Evolutionary conservation across 2,329 filamentous ascomycete species (phyloP).

Genomic region (Arthrinium phaeospermum): DNA sequence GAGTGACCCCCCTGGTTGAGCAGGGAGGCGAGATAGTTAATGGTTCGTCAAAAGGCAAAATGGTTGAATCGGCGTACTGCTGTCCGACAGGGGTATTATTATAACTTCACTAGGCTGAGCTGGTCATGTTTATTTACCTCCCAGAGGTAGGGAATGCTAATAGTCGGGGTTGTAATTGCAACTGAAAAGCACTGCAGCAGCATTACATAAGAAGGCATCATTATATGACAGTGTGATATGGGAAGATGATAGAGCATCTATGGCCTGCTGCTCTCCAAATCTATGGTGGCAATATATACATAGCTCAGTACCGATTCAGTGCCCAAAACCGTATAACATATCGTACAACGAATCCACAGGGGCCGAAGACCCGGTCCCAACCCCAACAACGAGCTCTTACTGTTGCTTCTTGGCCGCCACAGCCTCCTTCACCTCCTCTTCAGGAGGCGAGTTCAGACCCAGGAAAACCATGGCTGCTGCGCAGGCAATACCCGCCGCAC

Average conservation of each 20-base stretch:
- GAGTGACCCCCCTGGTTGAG: too few species aligned
- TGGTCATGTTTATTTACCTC: not conserved
- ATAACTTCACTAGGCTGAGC: not conserved
- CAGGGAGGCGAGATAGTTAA: not conserved
- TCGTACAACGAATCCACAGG: not conserved
- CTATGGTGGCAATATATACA: not conserved
- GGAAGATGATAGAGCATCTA: not conserved
- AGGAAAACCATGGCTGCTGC: constrained; percentile 76
- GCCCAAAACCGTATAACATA: not conserved
- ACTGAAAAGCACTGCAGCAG: not conserved
- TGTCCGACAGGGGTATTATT: not conserved
- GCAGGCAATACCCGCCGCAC: constrained; percentile 78
- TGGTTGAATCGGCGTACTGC: not conserved
- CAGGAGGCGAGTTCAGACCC: constrained; percentile 68
- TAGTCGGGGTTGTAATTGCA: not conserved
- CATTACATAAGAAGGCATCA: not conserved
- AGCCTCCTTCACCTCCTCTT: constrained; percentile 13
- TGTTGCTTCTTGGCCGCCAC: constrained; percentile 16
- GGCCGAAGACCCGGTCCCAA: not conserved
- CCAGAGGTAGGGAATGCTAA: not conserved
- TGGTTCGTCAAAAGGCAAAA: not conserved
- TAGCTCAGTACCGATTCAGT: not conserved
- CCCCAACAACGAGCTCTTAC: not conserved
- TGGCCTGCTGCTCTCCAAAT: not conserved
- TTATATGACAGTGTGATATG: not conserved